Evolutionary conservation across 495 filamentous ascomycete species (phyloP).

Genomic region (Penicillium cataractarum): DNA sequence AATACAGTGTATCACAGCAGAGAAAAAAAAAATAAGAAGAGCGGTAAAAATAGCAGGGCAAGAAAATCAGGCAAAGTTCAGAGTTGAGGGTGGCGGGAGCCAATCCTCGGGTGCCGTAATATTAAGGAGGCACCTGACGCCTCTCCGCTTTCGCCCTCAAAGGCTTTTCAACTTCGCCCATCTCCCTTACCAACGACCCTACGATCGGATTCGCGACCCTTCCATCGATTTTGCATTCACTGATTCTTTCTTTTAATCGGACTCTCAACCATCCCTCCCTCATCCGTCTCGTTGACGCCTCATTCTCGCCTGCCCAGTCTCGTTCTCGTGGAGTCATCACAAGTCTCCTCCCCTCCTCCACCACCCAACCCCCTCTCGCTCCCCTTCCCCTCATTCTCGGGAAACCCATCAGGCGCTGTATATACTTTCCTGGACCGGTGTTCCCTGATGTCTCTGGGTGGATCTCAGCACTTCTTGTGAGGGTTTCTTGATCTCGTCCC

Average conservation of each 20-base stretch:
- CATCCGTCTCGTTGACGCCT: neutral
- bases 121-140: constrained; percentile 43
- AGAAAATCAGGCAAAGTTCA: neutral
- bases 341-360: neutral
- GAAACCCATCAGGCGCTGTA: constrained; percentile 5
- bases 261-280: constrained; percentile 1
- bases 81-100: constrained; percentile 30
- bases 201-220: constrained; percentile 6
- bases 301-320: neutral
- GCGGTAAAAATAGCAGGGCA: constrained; percentile 22
- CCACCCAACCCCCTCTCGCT: constrained; percentile 17
- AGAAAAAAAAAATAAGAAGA: neutral
- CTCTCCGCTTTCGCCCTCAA: constrained; percentile 40
- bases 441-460: constrained; percentile 31
- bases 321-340: constrained; percentile 5
- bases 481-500: constrained; percentile 17
- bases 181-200: constrained; percentile 10
- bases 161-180: constrained; percentile 30
- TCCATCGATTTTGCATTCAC: neutral
- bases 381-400: constrained; percentile 7
- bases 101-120: constrained; percentile 33
- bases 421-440: constrained; percentile 8
- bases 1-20: neutral
- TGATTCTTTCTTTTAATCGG: constrained; percentile 1
- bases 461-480: constrained; percentile 11